Evolutionary conservation across 305 asterid genomes (phyloP), one percentile per base, ranked within the genome.

Genomic region (Solanum hybrid): DNA sequence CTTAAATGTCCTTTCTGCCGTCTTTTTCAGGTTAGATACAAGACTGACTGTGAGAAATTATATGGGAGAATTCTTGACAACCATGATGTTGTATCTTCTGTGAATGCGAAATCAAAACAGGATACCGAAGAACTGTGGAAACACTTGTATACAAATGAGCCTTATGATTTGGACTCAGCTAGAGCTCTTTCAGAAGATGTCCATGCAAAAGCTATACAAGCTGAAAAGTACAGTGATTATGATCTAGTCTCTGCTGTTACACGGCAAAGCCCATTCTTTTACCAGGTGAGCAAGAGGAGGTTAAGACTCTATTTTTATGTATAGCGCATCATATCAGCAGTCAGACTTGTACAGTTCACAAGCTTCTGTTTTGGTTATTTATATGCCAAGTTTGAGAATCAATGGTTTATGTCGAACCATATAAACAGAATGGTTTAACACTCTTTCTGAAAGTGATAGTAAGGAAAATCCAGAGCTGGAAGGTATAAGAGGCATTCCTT

Each of bases 181-280:
- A 75, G 79, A 90, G 91, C 88, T 87, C 87, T 80, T 89, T 89
- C 91, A 71, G 87, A 82, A 82, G 94, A 89, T 40, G 76, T 87
- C 79, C 34, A 86, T 89, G 91, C 84, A 73, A 80, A 90, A 64
- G 86, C 45, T 76, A 36, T 85, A 89, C 93, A 89, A 40, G 88
- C 27, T 87, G 93, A 56, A 89, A 95, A 93, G 51, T 92, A 88
- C 93, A 95, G 96, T 88, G 93, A 93, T 88, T 97, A 97, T 90
- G 98, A 97, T 92, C 90, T 97, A 93, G 87, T 95, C 89, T 94
- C 92, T 84, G 99, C 99, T 89, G 98, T 93, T 86, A 90, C 94
- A 93, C 93, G 99, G 92, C 99, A 97, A 88, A 91, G 93, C 90
- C 96, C 99, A 78, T 97, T 96, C 94, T 95, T 93, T 92, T 95